Conservation (phyloP, 2,329 filamentous ascomycete species). For the Aspergillus neoniger region DNA sequence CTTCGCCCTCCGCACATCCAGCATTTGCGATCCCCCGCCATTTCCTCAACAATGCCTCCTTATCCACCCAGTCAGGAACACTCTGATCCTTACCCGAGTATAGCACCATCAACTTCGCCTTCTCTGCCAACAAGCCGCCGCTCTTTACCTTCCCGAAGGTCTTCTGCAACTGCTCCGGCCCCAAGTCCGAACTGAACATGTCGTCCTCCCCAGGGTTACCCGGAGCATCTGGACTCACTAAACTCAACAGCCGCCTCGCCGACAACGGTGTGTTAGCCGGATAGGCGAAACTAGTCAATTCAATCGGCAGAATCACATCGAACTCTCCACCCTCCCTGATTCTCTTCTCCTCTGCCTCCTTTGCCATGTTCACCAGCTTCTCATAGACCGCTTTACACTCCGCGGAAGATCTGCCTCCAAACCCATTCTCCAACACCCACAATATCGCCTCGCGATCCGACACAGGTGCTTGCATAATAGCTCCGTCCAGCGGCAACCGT, state of each 20-base stretch:
- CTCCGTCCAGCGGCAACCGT: conserved; percentile 65
- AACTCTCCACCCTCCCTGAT: conserved; percentile 16
- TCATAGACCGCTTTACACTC: conserved; percentile 33
- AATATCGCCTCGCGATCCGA: conserved; percentile 71
- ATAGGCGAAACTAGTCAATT: conserved; percentile 36
- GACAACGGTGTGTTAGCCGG: conserved; percentile 49
- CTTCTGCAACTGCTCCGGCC: conserved; percentile 55
- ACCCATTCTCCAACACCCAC: conserved; percentile 21
- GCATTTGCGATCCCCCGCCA: conserved; percentile 45
- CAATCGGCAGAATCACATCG: conserved; percentile 38
- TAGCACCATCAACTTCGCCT: conserved; percentile 48
- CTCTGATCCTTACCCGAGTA: conserved; percentile 51
- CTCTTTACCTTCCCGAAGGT: conserved; percentile 62
- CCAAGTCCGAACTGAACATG: conserved; percentile 76
- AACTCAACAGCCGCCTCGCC: conserved; percentile 59
- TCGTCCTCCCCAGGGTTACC: conserved; percentile 72
- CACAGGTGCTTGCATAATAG: conserved; percentile 77
- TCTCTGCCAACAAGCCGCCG: conserved; percentile 35
- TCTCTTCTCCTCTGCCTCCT: conserved; percentile 21
- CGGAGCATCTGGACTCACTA: conserved; percentile 56
- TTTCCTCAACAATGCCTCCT: conserved; percentile 43
- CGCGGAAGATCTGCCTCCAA: conserved; percentile 20
- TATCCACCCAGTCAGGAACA: conserved; percentile 50
- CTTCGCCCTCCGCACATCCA: conserved; percentile 22
- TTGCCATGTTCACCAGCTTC: conserved; percentile 36